Percentiles rank a stretch among this genome's conserved stretches.
Evolutionary conservation across 148 eudicot species (phyloP).

Genomic region (Bassia scoparia): DNA sequence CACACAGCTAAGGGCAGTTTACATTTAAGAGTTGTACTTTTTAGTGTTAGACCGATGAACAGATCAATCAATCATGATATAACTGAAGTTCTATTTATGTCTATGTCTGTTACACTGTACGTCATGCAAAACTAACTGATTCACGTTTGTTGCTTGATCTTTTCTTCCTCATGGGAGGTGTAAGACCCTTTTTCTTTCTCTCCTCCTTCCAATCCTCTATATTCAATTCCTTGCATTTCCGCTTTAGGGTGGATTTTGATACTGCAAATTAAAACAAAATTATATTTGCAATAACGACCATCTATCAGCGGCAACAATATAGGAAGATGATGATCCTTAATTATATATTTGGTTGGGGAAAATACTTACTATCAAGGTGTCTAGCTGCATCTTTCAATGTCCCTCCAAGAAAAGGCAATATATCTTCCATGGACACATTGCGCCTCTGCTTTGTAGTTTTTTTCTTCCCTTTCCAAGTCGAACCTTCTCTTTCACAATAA

Average conservation of each 20-base stretch:
- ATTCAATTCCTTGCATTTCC: background rate
- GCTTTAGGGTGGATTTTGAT: slow-evolving; percentile 2
- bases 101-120: no score
- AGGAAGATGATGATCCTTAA: background rate
- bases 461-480: background rate
- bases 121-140: no score
- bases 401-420: background rate
- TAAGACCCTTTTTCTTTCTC: background rate
- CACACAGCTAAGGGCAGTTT: no score
- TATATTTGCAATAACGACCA: no score
- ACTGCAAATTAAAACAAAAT: background rate
- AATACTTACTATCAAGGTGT: background rate
- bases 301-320: background rate
- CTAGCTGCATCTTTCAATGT: background rate
- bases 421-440: background rate
- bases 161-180: background rate
- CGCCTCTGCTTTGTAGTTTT: background rate
- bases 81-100: no score
- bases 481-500: background rate
- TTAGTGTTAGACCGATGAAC: no score
- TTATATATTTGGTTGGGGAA: no score
- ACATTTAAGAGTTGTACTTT: no score
- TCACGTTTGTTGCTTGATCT: background rate
- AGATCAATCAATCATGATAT: no score
- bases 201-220: background rate